A percentile compares a stretch with the other conserved stretches of the same genome.
Conservation (phyloP, 2,329 filamentous ascomycete genomes). For the Corynespora cassiicola region DNA sequence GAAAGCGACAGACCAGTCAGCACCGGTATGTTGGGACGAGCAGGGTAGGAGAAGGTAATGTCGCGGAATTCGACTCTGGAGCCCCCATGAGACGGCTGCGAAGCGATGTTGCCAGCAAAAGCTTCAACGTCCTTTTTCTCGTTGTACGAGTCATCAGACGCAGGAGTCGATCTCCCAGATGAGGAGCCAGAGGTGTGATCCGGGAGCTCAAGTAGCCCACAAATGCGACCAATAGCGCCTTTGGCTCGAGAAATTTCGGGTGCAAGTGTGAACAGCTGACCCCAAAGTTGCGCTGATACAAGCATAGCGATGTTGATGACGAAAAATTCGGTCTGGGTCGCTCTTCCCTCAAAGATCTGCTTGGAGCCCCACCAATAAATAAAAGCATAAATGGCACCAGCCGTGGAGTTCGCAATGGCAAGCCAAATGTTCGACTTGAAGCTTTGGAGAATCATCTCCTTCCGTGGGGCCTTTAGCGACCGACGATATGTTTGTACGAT, state of each 20-base stretch:
- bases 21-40: conserved; percentile 64
- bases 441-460: conserved; percentile 57
- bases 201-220: conserved; percentile 64
- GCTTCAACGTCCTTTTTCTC: conserved; percentile 42
- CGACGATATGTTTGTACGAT: conserved; percentile 53
- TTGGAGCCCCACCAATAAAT: conserved; percentile 83
- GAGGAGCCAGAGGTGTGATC: conserved; percentile 41
- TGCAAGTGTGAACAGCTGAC: conserved; percentile 76
- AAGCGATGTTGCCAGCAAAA: conserved; percentile 51
- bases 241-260: conserved; percentile 75
- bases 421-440: conserved; percentile 65
- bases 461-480: conserved; percentile 54
- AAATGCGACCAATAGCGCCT: conserved; percentile 74
- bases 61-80: conserved; percentile 62
- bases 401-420: conserved; percentile 65
- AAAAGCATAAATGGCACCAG: conserved; percentile 75
- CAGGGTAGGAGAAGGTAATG: conserved; percentile 71
- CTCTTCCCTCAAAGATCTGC: conserved; percentile 70
- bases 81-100: conserved; percentile 69
- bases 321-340: conserved; percentile 73
- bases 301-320: conserved; percentile 75
- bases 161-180: conserved; percentile 88
- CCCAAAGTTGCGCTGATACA: conserved; percentile 75
- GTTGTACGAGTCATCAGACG: conserved; percentile 75
- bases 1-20: conserved; percentile 63